A percentile compares a stretch with the other conserved stretches of the same genome.
Conservation (phyloP, 768 basidiomycete species). For the Melanogaster broomeanus region DNA sequence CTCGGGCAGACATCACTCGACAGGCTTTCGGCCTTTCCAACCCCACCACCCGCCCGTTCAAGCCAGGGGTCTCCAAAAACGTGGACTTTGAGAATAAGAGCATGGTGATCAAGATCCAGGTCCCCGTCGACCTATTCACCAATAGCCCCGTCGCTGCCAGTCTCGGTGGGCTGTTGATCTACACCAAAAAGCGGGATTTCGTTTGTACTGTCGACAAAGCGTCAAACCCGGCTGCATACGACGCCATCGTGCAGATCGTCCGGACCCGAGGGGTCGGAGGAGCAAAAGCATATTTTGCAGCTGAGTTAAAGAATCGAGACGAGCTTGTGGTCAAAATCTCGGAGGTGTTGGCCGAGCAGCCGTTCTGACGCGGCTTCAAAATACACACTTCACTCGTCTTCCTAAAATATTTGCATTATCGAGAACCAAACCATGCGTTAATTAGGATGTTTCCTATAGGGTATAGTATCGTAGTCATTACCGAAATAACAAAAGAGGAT, state of each 20-base stretch:
- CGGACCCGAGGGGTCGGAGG: conserved; percentile 42
- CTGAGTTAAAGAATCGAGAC: conserved; percentile 47
- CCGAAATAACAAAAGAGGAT: too few relatives aligned
- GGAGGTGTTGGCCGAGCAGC: conserved; percentile 57
- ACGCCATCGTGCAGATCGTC: conserved; percentile 41
- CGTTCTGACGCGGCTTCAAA: conserved; percentile 37
- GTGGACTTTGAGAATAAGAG: conserved; percentile 35
- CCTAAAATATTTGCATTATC: background rate
- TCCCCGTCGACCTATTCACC: conserved; percentile 30
- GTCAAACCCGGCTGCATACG: conserved; percentile 40
- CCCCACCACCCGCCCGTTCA: conserved; percentile 14
- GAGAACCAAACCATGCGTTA: background rate
- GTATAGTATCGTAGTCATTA: background rate
- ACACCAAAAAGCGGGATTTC: conserved; percentile 56
- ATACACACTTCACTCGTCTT: too few relatives aligned
- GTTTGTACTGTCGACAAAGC: conserved; percentile 41
- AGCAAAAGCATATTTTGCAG: conserved; percentile 55
- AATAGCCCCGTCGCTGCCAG: conserved; percentile 3
- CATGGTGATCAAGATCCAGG: conserved; percentile 57
- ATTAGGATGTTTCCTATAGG: background rate
- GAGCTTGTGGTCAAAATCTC: conserved; percentile 52
- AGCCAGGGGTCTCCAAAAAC: conserved; percentile 22
- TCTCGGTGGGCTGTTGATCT: conserved; percentile 41
- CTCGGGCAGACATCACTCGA: conserved; percentile 34
- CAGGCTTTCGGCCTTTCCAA: conserved; percentile 28